These are phyloP conservation scores for Malus domestica DNA, from an alignment of 306 rosid genomes.

Conservation along the genomic window ASM211411v1 NC_041793.1:36885501-36886000, in stretches of 20 bases:
- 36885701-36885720: conserved; percentile 32
- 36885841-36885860: neutral
- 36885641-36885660: neutral
- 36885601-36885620: conserved; percentile 1
- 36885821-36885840: neutral
- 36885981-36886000: neutral
- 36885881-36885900: neutral
- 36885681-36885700: conserved; percentile 36
- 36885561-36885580: conserved; percentile 50
- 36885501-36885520: conserved; percentile 77
- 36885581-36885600: conserved; percentile 1
- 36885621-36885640: neutral
- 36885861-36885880: neutral
- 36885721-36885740: neutral
- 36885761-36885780: neutral
- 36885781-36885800: neutral
- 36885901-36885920: neutral
- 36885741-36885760: neutral
- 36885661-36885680: conserved; percentile 17
- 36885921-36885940: neutral
- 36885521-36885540: conserved; percentile 95
- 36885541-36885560: conserved; percentile 84
- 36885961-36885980: neutral
- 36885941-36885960: neutral
- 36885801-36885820: neutral